phyloP scores from a whole-genome alignment of 192 early-diverging fungal genomes.

The Mortierella hygrophila region DNA sequence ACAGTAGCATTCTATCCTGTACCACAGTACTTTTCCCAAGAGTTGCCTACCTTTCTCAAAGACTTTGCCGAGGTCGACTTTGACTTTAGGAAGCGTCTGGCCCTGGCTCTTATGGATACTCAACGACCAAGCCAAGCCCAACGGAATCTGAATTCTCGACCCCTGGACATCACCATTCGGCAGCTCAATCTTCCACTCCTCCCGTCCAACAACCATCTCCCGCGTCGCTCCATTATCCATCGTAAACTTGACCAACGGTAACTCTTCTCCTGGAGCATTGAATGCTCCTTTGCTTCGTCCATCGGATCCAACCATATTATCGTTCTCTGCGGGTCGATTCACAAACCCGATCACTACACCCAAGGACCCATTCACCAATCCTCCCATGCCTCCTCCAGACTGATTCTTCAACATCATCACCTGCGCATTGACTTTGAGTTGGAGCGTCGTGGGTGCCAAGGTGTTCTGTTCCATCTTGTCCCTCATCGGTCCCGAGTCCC shows the following conservation, averaged over 20 bases:
- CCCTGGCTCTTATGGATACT: conserved; percentile 93
- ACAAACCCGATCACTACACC: conserved; percentile 64
- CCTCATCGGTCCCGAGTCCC: conserved; percentile 54
- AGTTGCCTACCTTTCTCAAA: conserved; percentile 77
- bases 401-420: conserved; percentile 88
- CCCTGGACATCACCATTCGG: conserved; percentile 47
- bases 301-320: conserved; percentile 8
- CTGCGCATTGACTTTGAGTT: conserved; percentile 81
- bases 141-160: conserved; percentile 68
- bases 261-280: conserved; percentile 28
- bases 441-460: conserved; percentile 70
- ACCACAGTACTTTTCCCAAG: not conserved
- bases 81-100: conserved; percentile 82
- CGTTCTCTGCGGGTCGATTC: conserved; percentile 26
- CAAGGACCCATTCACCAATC: conserved; percentile 82
- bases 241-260: conserved; percentile 58
- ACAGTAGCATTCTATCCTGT: not conserved
- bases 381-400: conserved; percentile 42
- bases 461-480: conserved; percentile 64
- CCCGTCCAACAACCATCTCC: conserved; percentile 65
- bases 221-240: conserved; percentile 43
- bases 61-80: conserved; percentile 79
- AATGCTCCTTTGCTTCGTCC: conserved; percentile 21
- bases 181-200: conserved; percentile 67
- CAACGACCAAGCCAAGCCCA: conserved; percentile 89